Evolutionary conservation across 129 eudicot species (phyloP).

Genomic region (Centaurea solstitialis): DNA sequence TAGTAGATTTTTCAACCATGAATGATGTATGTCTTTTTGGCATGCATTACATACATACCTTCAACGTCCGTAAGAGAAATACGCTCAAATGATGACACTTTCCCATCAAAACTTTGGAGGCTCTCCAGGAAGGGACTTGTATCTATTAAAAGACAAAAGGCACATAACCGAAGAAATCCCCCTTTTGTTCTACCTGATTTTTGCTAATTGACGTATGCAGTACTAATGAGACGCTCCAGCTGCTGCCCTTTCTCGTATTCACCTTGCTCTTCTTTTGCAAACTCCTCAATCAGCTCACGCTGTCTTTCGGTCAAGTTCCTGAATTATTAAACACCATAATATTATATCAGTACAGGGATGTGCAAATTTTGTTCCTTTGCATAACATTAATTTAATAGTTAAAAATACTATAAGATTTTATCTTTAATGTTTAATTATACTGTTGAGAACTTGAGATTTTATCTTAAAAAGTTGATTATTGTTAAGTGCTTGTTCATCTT

Average conservation of each 20-base stretch:
- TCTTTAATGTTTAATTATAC: too few relatives aligned
- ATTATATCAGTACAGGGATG: neutral
- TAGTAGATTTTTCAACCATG: neutral
- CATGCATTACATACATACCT: constrained; percentile 1
- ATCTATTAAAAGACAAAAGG: neutral
- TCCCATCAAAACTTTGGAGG: constrained; percentile 35
- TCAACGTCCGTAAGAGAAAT: neutral
- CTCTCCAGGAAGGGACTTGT: neutral
- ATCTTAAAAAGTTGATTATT: too few relatives aligned
- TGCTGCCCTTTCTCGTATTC: constrained; percentile 64
- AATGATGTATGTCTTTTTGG: constrained; percentile 11
- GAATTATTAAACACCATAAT: neutral
- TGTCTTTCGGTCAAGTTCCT: constrained; percentile 80
- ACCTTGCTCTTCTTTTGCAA: constrained; percentile 75
- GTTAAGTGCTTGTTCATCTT: too few relatives aligned
- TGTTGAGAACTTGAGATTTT: too few relatives aligned
- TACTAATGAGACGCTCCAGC: constrained; percentile 78
- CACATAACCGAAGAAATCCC: constrained; percentile 17
- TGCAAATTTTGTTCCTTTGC: neutral
- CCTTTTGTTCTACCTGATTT: neutral
- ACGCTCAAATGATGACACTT: constrained; percentile 6
- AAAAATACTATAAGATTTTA: too few relatives aligned
- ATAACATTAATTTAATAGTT: neutral
- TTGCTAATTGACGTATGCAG: neutral
- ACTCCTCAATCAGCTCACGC: constrained; percentile 80